These are phyloP conservation scores for Colletotrichum gigasporum DNA, from an alignment of 2,329 filamentous ascomycete species.

Conservation along the genomic window DNA sequence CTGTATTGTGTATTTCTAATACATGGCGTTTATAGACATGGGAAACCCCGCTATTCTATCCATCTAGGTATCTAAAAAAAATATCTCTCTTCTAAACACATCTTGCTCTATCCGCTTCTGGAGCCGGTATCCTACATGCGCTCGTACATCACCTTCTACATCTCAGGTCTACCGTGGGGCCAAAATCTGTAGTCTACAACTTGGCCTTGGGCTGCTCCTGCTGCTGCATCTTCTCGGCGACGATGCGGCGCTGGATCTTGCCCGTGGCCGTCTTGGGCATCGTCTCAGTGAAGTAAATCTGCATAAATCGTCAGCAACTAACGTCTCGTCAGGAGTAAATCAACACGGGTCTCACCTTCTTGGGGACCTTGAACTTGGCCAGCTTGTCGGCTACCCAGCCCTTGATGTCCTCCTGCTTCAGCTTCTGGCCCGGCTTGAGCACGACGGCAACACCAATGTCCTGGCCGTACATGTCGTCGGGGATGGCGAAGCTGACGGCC, in stretches of 20 bases:
- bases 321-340: not conserved
- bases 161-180: not conserved
- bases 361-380: conserved; percentile 87
- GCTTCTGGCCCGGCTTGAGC: conserved; percentile 69
- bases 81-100: not conserved
- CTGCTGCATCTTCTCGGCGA: conserved; percentile 87
- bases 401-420: conserved; percentile 70
- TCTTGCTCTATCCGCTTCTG: not conserved
- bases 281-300: conserved; percentile 82
- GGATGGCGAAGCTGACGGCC: conserved; percentile 84
- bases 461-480: conserved; percentile 85
- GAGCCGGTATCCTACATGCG: not conserved
- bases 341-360: conserved; percentile 65
- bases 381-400: conserved; percentile 74
- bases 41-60: conserved; percentile 17
- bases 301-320: conserved; percentile 23
- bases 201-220: conserved; percentile 65
- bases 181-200: conserved; percentile 49
- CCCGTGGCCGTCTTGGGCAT: conserved; percentile 95
- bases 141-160: not conserved
- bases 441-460: conserved; percentile 83
- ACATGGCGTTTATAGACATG: conserved; percentile 3
- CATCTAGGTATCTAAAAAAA: conserved; percentile 13
- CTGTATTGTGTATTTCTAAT: not conserved
- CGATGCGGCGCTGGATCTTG: conserved; percentile 86